Percentiles rank a stretch among this genome's conserved stretches.
Evolutionary conservation across 2,329 filamentous ascomycete genomes (phyloP).

Genomic region (Alternaria hordeiaustralica): DNA sequence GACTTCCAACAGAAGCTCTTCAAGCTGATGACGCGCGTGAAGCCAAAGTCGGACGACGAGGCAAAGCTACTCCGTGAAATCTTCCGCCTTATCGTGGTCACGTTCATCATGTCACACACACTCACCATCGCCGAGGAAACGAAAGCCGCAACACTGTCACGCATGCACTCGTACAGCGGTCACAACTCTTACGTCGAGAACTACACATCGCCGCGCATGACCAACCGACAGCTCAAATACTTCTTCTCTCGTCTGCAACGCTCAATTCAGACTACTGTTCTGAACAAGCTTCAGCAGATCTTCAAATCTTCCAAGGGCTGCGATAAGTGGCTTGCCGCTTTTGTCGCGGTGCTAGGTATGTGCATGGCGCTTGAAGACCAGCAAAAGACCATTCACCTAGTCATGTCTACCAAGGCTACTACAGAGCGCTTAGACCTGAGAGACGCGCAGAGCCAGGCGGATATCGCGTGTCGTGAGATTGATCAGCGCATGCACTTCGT

Average conservation of each 20-base stretch:
- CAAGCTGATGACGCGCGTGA: slow-evolving; percentile 49
- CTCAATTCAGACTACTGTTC: slow-evolving; percentile 50
- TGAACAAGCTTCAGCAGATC: slow-evolving; percentile 57
- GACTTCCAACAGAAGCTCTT: slow-evolving; percentile 54
- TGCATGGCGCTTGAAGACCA: slow-evolving; percentile 57
- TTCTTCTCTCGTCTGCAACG: slow-evolving; percentile 55
- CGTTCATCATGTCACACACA: slow-evolving; percentile 58
- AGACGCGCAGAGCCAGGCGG: slow-evolving; percentile 44
- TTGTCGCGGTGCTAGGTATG: slow-evolving; percentile 55
- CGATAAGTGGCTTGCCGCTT: slow-evolving; percentile 55
- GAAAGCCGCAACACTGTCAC: slow-evolving; percentile 45
- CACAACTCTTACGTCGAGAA: slow-evolving; percentile 36
- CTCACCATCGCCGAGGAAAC: slow-evolving; percentile 53
- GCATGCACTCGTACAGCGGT: slow-evolving; percentile 47
- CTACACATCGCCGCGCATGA: slow-evolving; percentile 54
- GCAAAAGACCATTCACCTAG: slow-evolving; percentile 55
- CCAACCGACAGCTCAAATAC: slow-evolving; percentile 59
- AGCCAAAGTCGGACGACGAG: slow-evolving; percentile 50
- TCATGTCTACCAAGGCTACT: slow-evolving; percentile 49
- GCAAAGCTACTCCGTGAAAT: slow-evolving; percentile 53
- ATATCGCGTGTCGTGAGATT: slow-evolving; percentile 52
- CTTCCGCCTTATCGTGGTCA: slow-evolving; percentile 55
- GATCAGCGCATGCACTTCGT: slow-evolving; percentile 55
- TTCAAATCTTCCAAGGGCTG: slow-evolving; percentile 54
- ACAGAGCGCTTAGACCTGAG: slow-evolving; percentile 37